Conservation (phyloP, 78 protist genomes). For the Planoprotostelium fungivorum region DNA sequence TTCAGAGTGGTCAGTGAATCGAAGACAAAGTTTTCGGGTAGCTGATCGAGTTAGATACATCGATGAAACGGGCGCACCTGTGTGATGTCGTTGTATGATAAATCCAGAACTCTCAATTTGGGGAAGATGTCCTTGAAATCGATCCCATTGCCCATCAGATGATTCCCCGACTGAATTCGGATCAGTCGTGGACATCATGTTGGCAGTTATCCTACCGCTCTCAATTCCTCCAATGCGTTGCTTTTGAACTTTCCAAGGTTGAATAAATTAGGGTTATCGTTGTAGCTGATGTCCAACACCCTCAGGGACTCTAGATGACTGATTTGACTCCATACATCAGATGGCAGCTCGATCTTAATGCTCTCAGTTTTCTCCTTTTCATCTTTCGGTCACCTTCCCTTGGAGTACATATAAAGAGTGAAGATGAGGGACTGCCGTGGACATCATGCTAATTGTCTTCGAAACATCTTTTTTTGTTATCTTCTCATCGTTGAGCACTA, state of each 20-base stretch:
- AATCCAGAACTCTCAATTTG: no score
- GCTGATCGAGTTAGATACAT: no score
- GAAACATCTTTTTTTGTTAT: background rate
- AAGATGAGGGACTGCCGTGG: background rate
- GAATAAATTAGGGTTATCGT: background rate
- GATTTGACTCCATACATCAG: background rate
- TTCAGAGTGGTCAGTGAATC: no score
- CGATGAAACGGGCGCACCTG: no score
- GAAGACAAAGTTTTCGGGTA: no score
- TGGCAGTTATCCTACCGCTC: no score
- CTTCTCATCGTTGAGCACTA: no score
- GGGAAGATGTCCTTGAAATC: background rate
- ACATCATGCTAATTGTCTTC: background rate
- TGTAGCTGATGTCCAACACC: background rate
- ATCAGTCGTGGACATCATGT: no score
- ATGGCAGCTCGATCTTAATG: background rate
- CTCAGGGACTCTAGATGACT: background rate
- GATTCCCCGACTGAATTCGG: no score
- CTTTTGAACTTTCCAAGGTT: background rate
- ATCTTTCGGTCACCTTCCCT: background rate
- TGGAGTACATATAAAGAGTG: background rate
- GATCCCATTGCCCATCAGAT: background rate
- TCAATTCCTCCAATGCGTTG: background rate
- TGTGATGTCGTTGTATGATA: no score
- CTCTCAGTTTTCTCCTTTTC: background rate